Evolutionary conservation across 2,329 filamentous ascomycete genomes (phyloP).

Genomic region (Aspergillus alliaceus): DNA sequence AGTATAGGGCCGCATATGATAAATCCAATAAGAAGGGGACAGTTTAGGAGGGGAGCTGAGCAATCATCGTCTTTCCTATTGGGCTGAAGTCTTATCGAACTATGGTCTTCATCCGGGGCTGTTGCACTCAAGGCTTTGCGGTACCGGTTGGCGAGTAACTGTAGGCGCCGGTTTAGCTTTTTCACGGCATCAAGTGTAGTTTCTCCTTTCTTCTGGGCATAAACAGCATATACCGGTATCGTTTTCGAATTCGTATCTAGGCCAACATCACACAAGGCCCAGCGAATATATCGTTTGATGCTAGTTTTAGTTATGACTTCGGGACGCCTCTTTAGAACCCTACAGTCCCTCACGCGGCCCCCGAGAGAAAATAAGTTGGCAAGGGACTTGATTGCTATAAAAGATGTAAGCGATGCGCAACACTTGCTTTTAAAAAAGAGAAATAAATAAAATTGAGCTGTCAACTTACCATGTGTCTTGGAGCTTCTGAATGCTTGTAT

Average conservation of each 20-base stretch:
- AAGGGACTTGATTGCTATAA: slow-evolving; percentile 52
- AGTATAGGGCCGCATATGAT: slow-evolving; percentile 55
- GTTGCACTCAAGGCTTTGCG: slow-evolving; percentile 25
- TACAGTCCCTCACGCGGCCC: slow-evolving; percentile 52
- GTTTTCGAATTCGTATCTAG: slow-evolving; percentile 36
- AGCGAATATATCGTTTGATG: slow-evolving; percentile 52
- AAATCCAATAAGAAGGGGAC: slow-evolving; percentile 56
- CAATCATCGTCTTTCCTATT: slow-evolving; percentile 4
- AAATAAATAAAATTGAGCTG: background rate
- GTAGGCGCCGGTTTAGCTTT: slow-evolving; percentile 46
- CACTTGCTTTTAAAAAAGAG: background rate
- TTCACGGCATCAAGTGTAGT: slow-evolving; percentile 42
- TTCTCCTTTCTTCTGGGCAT: slow-evolving; percentile 41
- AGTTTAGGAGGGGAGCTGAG: slow-evolving; percentile 13
- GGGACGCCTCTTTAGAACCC: slow-evolving; percentile 36
- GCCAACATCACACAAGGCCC: slow-evolving; percentile 53
- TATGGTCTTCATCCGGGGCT: background rate
- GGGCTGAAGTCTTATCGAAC: background rate
- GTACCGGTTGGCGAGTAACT: slow-evolving; percentile 45
- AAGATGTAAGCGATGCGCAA: background rate
- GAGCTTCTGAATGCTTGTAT: slow-evolving; percentile 44
- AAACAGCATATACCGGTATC: slow-evolving; percentile 49
- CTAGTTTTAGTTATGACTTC: slow-evolving; percentile 40
- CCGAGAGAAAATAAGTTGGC: slow-evolving; percentile 52
- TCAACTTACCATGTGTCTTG: slow-evolving; percentile 47